Base-by-base conservation (phyloP, 306 rosid genomes). In the Adenanthera pavonina region DNA sequence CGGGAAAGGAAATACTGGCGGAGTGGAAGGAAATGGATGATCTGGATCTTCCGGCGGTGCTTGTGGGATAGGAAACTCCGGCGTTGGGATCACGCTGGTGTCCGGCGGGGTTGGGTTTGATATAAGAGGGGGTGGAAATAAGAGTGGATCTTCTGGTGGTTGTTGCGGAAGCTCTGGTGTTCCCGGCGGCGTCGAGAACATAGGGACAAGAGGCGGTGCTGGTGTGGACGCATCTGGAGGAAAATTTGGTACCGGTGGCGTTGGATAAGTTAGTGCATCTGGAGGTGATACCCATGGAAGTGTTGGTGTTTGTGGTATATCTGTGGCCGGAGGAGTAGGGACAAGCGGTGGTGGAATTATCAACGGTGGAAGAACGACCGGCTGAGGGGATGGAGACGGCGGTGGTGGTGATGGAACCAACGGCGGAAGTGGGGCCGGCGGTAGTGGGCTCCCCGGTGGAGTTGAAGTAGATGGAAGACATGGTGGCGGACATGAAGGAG, bases 251-350 rank as follows among this genome's bases (percentile, higher is more conserved):
- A 30, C 52, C 15, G 86, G 89, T 36, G 82, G 75, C 12, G 88
- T 81, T 48, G 78, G 38, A 4, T 74, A 48, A 3, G 80, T 74
- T 30, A 41, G 72, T n/a, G 13, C 19, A 48, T 72, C 86, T 19
- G 90, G 89, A 61, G 95, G 91, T 48, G 88, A 44, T 5, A 79
- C 74, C 86, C 86, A 86, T n/a, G 97, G 90, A 35, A 76, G 77
- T 52, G 80, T 25, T 57, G 94, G 92, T 3, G 82, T 38, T 67
- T 82, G 79, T 19, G 86, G 54, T 5, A 59, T 19, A 48, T 40
- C 82, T 38, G 56, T 40, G 1, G 82, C 44, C 1, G 93, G 94
- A 15, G 94, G 92, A 16, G 86, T 64, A 57, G 81, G 72, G 33
- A 79, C 79, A 17, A 88, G 76, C 36, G 90, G 90, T n/a, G 94